Evolutionary conservation across 495 filamentous ascomycete species (phyloP).

Genomic region (Tetracladium marchalianum): DNA sequence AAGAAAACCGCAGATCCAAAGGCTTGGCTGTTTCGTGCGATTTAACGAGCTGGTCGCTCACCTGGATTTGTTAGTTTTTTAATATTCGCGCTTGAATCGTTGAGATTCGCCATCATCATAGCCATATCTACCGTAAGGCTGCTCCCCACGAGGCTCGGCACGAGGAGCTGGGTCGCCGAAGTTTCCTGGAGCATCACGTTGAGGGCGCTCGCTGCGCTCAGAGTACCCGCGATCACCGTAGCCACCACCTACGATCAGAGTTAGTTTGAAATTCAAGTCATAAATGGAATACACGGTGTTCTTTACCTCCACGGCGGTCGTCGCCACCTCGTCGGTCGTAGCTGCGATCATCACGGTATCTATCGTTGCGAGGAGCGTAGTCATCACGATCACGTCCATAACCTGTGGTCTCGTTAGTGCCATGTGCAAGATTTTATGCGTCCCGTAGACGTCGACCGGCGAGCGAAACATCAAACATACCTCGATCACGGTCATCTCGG

Average conservation of each 20-base stretch:
- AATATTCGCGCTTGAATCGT: constrained; percentile 19
- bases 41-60: constrained; percentile 25
- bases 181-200: constrained; percentile 38
- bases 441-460: too few relatives aligned
- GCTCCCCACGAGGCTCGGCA: constrained; percentile 42
- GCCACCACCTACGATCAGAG: constrained; percentile 28
- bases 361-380: constrained; percentile 25
- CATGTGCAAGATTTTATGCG: too few relatives aligned
- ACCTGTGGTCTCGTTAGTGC: neutral
- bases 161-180: constrained; percentile 52
- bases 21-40: constrained; percentile 16
- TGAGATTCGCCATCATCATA: constrained; percentile 34
- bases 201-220: constrained; percentile 36
- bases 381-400: constrained; percentile 15
- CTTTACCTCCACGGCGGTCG: constrained; percentile 43
- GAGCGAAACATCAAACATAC: too few relatives aligned
- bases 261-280: constrained; percentile 38
- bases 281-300: constrained; percentile 19
- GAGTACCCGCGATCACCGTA: constrained; percentile 36
- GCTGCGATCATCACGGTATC: constrained; percentile 28
- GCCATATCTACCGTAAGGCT: constrained; percentile 44
- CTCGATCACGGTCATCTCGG: constrained; percentile 19
- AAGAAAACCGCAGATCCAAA: constrained; percentile 24
- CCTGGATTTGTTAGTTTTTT: constrained; percentile 20
- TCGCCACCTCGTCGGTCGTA: constrained; percentile 35